A percentile compares a stretch with the other conserved stretches of the same genome.
These are phyloP conservation scores for Carnegiea gigantea DNA, from an alignment of 179 eudicot species.

Conservation along the genomic window DNA sequence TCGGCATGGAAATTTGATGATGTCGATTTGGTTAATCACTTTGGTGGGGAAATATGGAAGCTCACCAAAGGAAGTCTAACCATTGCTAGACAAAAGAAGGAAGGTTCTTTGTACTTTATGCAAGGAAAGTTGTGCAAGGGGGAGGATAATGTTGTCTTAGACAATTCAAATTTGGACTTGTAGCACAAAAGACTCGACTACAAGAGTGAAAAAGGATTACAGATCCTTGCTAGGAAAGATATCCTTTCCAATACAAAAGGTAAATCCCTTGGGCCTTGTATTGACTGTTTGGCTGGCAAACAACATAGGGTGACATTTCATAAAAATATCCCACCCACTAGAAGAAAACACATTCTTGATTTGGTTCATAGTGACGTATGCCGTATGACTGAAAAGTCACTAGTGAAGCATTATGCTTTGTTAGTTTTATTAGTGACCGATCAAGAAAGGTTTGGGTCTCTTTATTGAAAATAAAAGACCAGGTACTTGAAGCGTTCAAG, in stretches of 20 bases:
- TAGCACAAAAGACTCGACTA: not conserved
- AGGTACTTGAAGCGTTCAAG: too few species aligned
- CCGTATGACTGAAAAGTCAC: not conserved
- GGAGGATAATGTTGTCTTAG: not conserved
- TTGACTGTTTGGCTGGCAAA: not conserved
- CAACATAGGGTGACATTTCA: not conserved
- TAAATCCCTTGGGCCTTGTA: not conserved
- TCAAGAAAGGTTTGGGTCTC: too few species aligned
- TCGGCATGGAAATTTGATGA: not conserved
- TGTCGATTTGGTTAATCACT: not conserved
- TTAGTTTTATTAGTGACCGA: too few species aligned
- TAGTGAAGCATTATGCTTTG: not conserved
- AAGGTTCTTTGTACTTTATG: not conserved
- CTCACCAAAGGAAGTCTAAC: not conserved
- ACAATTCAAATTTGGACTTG: not conserved
- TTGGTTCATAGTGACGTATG: not conserved
- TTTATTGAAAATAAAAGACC: too few species aligned
- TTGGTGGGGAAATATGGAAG: not conserved
- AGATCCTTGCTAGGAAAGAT: not conserved
- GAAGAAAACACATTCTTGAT: not conserved
- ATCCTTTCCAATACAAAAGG: not conserved
- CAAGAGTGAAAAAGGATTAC: not conserved
- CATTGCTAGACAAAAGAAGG: not conserved
- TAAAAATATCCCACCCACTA: not conserved
- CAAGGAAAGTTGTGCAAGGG: not conserved